phyloP scores from a whole-genome alignment of 2,329 filamentous ascomycete genomes.

The Ophiostoma angusticollis region DNA sequence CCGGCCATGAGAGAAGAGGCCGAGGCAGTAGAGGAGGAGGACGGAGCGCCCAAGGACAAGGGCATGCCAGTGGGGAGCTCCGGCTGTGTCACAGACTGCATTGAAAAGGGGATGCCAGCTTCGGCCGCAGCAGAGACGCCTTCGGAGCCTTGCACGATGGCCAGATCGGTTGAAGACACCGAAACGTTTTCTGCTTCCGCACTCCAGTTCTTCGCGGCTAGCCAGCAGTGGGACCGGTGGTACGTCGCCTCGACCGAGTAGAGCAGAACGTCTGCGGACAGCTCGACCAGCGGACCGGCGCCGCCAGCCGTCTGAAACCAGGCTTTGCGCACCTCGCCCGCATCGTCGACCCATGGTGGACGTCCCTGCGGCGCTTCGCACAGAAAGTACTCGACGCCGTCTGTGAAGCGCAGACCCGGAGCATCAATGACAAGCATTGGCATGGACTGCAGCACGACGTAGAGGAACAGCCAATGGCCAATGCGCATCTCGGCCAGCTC shows the following conservation, averaged over 20 bases:
- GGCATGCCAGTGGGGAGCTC: constrained; percentile 6
- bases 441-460: constrained; percentile 62
- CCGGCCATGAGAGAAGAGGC: constrained; percentile 4
- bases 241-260: constrained; percentile 50
- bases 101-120: constrained; percentile 2
- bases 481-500: constrained; percentile 60
- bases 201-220: constrained; percentile 36
- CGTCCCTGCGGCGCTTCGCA: constrained; percentile 62
- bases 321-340: constrained; percentile 48
- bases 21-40: neutral
- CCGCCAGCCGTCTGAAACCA: constrained; percentile 65
- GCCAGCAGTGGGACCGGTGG: constrained; percentile 44
- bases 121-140: constrained; percentile 18
- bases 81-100: constrained; percentile 2
- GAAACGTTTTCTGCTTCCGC: constrained; percentile 1
- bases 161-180: neutral
- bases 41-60: constrained; percentile 1
- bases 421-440: constrained; percentile 69
- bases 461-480: constrained; percentile 73
- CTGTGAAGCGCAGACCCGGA: constrained; percentile 52
- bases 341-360: constrained; percentile 60
- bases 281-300: constrained; percentile 38
- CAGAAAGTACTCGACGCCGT: constrained; percentile 70
- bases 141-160: constrained; percentile 3
- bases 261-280: constrained; percentile 46